These are phyloP conservation scores for Dryas integrifolia DNA, from an alignment of 331 rosid species.

Conservation along the genomic window DNA sequence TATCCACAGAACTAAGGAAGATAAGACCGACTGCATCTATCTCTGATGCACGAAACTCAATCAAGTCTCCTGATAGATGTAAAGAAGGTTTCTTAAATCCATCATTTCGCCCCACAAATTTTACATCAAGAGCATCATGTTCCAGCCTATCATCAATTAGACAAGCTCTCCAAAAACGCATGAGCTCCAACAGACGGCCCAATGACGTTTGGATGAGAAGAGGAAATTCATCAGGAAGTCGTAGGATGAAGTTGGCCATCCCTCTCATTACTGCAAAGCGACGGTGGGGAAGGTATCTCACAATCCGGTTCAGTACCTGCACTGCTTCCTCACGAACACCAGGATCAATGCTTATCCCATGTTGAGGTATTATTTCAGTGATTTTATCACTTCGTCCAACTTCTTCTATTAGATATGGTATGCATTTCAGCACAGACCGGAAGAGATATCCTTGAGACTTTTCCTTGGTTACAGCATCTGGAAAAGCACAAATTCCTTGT, in stretches of 20 bases:
- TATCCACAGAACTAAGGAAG: slow-evolving; percentile 95
- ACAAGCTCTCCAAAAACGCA: slow-evolving; percentile 99
- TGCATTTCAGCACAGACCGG: slow-evolving; percentile 95
- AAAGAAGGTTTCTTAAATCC: slow-evolving; percentile 73
- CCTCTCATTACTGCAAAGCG: slow-evolving; percentile 98
- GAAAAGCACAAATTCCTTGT: slow-evolving; percentile 30
- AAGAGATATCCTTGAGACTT: slow-evolving; percentile 96
- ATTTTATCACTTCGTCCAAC: slow-evolving; percentile 97
- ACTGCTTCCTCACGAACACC: slow-evolving; percentile 99
- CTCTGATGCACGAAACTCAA: slow-evolving; percentile 93
- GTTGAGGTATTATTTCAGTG: slow-evolving; percentile 98
- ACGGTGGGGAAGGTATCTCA: slow-evolving; percentile 85
- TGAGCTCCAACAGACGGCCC: slow-evolving; percentile 93
- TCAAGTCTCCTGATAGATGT: slow-evolving; percentile 64
- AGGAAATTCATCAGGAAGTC: slow-evolving; percentile 98
- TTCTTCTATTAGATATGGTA: slow-evolving; percentile 95
- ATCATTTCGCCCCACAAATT: slow-evolving; percentile 51
- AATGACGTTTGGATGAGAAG: slow-evolving; percentile 95
- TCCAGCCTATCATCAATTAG: slow-evolving; percentile 79
- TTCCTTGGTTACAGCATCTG: slow-evolving; percentile 96
- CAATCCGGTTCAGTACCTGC: slow-evolving; percentile 90
- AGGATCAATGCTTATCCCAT: slow-evolving; percentile 99
- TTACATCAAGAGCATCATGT: slow-evolving; percentile 49
- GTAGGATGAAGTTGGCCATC: slow-evolving; percentile 86
- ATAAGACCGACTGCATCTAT: slow-evolving; percentile 97